phyloP scores from a whole-genome alignment of 768 basidiomycete species.

The Myochromella boudieri region DNA sequence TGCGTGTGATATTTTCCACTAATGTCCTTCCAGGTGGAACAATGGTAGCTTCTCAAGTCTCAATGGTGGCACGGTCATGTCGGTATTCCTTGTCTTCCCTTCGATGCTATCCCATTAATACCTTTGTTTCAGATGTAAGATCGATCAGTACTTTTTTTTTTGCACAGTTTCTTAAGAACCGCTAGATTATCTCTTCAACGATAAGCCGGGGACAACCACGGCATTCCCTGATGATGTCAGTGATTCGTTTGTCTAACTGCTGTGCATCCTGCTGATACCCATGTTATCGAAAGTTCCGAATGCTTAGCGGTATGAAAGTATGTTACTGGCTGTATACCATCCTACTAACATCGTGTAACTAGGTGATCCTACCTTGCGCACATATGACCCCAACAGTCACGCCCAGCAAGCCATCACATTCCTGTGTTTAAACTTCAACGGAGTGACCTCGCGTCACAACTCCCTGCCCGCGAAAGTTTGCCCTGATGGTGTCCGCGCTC shows the following conservation, averaged over 20 bases:
- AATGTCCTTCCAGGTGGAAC: constrained; percentile 32
- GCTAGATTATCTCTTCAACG: constrained; percentile 49
- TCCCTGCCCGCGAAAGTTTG: constrained; percentile 37
- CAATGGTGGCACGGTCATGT: constrained; percentile 46
- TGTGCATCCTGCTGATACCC: constrained; percentile 1
- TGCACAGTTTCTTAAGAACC: not conserved
- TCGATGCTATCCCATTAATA: not conserved
- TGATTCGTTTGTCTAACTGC: constrained; percentile 5
- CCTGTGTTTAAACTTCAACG: constrained; percentile 48
- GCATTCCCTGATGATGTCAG: constrained; percentile 56
- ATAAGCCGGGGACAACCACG: constrained; percentile 45
- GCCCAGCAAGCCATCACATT: constrained; percentile 50
- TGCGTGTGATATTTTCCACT: not conserved
- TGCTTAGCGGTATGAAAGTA: constrained; percentile 44
- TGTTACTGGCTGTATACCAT: constrained; percentile 3
- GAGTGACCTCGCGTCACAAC: constrained; percentile 36
- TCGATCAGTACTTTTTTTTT: not conserved
- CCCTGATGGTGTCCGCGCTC: constrained; percentile 48
- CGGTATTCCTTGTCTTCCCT: constrained; percentile 16
- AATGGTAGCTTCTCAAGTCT: constrained; percentile 48
- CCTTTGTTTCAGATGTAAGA: constrained; percentile 28
- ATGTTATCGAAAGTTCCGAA: constrained; percentile 42
- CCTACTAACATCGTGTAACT: not conserved
- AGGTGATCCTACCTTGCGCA: constrained; percentile 45
- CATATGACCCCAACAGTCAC: constrained; percentile 42